Conservation (phyloP, 2,329 filamentous ascomycete genomes). For the Proliferodiscus dingleyae region DNA sequence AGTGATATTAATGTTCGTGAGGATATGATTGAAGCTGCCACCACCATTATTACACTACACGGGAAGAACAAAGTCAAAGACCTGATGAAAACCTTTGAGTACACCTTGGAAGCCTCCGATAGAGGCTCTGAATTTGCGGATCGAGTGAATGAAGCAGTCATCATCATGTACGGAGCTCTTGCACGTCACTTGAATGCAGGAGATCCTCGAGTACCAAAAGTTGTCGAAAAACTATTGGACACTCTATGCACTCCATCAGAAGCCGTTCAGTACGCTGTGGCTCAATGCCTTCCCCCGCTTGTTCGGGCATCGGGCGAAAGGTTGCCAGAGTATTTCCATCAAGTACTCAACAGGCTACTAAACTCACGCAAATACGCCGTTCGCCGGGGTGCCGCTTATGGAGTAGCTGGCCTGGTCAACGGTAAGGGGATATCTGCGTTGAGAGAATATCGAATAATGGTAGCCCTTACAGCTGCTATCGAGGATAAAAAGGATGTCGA, state of each 20-base stretch:
- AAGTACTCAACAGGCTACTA: conserved; percentile 77
- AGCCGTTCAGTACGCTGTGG: conserved; percentile 93
- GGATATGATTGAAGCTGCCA: conserved; percentile 90
- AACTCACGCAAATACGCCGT: conserved; percentile 88
- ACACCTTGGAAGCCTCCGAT: conserved; percentile 78
- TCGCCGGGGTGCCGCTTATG: conserved; percentile 90
- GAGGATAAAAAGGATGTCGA: conserved; percentile 94
- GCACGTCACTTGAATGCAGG: conserved; percentile 80
- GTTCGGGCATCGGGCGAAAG: conserved; percentile 75
- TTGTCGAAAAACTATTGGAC: conserved; percentile 78
- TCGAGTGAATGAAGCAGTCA: conserved; percentile 91
- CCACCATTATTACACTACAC: conserved; percentile 71
- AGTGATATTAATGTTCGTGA: conserved; percentile 69
- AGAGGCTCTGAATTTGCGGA: conserved; percentile 78
- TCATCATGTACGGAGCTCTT: conserved; percentile 93
- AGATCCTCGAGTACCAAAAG: conserved; percentile 82
- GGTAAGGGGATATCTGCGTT: conserved; percentile 82
- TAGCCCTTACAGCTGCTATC: conserved; percentile 71
- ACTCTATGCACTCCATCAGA: conserved; percentile 94
- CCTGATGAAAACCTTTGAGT: conserved; percentile 89
- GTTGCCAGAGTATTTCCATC: conserved; percentile 72
- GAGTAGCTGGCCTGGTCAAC: conserved; percentile 81
- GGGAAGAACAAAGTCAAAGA: conserved; percentile 80
- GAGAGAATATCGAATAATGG: conserved; percentile 80
- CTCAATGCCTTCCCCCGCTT: conserved; percentile 89